Evolutionary conservation across 2,329 filamentous ascomycete species (phyloP).

Genomic region (Talaromyces sp.): DNA sequence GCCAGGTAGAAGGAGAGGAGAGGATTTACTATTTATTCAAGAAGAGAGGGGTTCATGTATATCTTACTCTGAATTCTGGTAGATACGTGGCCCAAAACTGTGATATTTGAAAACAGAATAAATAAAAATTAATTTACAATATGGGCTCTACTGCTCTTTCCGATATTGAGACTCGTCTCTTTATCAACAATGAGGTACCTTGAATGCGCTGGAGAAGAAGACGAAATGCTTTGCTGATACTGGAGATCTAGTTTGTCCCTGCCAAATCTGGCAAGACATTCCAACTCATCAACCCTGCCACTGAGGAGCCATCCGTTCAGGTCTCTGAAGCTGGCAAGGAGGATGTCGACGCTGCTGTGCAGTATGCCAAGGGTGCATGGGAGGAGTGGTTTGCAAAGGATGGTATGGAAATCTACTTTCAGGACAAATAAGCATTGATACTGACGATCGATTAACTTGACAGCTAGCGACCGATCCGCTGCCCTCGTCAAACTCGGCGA

Average conservation of each 20-base stretch:
- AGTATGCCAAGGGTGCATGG: constrained; percentile 46
- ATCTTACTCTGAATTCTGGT: neutral
- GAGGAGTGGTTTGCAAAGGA: constrained; percentile 41
- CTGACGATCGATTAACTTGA: constrained; percentile 20
- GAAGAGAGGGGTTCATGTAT: neutral
- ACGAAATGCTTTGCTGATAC: neutral
- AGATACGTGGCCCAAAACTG: neutral
- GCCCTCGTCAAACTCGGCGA: constrained; percentile 42
- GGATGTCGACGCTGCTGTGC: constrained; percentile 48
- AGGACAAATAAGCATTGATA: constrained; percentile 31
- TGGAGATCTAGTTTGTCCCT: neutral
- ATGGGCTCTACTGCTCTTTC: neutral
- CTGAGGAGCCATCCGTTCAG: constrained; percentile 35
- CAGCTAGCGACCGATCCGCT: constrained; percentile 41
- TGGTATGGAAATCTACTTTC: constrained; percentile 32
- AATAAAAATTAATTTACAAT: neutral
- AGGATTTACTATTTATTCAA: neutral
- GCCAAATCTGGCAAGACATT: neutral
- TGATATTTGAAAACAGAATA: neutral
- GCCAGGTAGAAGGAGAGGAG: neutral
- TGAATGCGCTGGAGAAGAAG: neutral
- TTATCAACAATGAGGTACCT: neutral
- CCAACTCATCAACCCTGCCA: neutral
- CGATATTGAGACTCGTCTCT: neutral
- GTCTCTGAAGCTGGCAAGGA: constrained; percentile 42